Conservation (phyloP, 2,329 filamentous ascomycete species). For the Aspergillus ustus region DNA sequence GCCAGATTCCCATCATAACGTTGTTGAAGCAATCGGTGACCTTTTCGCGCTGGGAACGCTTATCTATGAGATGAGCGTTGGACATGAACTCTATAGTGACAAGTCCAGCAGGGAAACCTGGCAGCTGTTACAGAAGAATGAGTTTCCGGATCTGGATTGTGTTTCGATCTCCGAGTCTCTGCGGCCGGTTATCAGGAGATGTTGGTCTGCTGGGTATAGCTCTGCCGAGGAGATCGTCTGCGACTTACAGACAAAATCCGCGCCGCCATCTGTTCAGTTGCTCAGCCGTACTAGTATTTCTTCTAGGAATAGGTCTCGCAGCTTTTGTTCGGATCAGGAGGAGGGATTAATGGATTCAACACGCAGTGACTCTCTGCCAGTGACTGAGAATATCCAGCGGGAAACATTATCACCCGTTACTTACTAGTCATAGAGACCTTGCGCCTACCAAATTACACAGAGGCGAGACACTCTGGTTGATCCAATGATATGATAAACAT, state of each 20-base stretch:
- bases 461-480: no score
- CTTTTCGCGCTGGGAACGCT: constrained; percentile 4
- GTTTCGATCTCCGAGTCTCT: not conserved
- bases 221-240: not conserved
- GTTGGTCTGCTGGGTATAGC: not conserved
- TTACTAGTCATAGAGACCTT: no score
- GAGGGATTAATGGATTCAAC: no score
- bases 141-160: not conserved
- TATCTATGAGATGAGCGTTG: constrained; percentile 7
- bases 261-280: no score
- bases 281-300: no score
- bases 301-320: no score
- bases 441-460: no score
- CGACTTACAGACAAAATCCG: not conserved
- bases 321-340: no score
- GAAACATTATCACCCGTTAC: no score
- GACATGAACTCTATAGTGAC: not conserved
- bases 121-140: not conserved
- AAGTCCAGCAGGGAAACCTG: not conserved
- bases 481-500: no score
- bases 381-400: no score
- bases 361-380: no score
- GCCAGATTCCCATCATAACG: not conserved
- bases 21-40: not conserved
- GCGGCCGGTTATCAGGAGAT: not conserved